phyloP scores from a whole-genome alignment of 2,329 filamentous ascomycete genomes.

The Graphilbum sp. region DNA sequence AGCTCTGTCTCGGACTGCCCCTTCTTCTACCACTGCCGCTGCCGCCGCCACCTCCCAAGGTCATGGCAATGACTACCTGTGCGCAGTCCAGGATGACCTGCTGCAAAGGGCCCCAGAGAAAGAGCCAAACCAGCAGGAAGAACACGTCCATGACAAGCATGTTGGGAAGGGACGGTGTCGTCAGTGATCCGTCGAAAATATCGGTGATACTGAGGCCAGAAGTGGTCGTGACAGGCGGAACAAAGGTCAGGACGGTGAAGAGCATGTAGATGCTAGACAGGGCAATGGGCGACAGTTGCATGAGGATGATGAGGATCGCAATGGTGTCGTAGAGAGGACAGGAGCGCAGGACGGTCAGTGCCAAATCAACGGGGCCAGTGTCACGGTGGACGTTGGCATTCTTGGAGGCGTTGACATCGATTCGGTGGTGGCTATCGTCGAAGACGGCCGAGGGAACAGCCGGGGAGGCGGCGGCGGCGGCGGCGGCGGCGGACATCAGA shows the following conservation, averaged over 20 bases:
- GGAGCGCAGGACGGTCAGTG: slow-evolving; percentile 72
- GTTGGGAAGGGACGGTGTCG: slow-evolving; percentile 72
- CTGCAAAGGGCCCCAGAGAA: slow-evolving; percentile 75
- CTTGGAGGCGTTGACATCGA: slow-evolving; percentile 55
- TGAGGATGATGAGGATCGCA: slow-evolving; percentile 87
- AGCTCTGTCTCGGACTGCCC: slow-evolving; percentile 48
- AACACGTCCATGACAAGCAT: slow-evolving; percentile 72
- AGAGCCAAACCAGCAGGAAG: slow-evolving; percentile 71
- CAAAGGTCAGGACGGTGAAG: slow-evolving; percentile 85
- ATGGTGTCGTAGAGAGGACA: slow-evolving; percentile 90
- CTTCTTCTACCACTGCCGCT: slow-evolving; percentile 1
- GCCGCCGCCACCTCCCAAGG: slow-evolving; percentile 58
- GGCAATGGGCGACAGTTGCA: slow-evolving; percentile 78
- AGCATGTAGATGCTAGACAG: slow-evolving; percentile 81
- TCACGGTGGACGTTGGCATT: slow-evolving; percentile 52
- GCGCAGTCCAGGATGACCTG: slow-evolving; percentile 79
- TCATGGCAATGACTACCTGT: slow-evolving; percentile 85
- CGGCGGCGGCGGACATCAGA: not conserved
- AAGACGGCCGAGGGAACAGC: slow-evolving; percentile 14
- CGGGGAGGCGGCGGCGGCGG: slow-evolving; percentile 7
- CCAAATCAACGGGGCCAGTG: slow-evolving; percentile 57
- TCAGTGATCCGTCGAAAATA: slow-evolving; percentile 75
- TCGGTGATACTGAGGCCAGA: slow-evolving; percentile 74
- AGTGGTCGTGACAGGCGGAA: slow-evolving; percentile 64
- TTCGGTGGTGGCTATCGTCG: slow-evolving; percentile 42